Evolutionary conservation across 441 rosid genomes (phyloP).

Genomic region (Croton setiger): DNA sequence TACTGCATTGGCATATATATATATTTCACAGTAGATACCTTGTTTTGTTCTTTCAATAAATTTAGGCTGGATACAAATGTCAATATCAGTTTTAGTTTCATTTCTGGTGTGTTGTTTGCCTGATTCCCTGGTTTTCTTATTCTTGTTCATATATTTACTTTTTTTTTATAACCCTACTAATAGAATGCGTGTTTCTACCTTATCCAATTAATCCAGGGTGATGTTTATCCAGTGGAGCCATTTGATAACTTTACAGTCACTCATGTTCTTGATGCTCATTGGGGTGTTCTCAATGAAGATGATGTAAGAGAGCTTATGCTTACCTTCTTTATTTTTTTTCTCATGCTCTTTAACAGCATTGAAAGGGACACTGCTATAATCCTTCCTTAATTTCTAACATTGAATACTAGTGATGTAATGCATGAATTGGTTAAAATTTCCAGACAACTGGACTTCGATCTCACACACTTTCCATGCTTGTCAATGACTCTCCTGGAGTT

Average conservation of each 20-base stretch:
- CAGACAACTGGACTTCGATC: conserved; percentile 88
- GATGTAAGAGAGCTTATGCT: conserved; percentile 55
- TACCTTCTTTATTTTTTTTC: conserved; percentile 11
- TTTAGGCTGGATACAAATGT: not conserved
- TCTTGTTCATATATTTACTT: not conserved
- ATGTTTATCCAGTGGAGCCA: conserved; percentile 91
- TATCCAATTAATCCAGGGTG: conserved; percentile 54
- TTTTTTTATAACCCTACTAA: not conserved
- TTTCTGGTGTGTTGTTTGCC: not conserved
- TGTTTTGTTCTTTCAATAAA: not conserved
- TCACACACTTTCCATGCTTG: conserved; percentile 79
- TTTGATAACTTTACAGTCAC: conserved; percentile 44
- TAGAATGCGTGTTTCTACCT: conserved; percentile 12
- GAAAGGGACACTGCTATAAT: conserved; percentile 5
- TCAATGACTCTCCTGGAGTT: conserved; percentile 79
- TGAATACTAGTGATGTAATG: not conserved
- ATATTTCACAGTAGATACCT: not conserved
- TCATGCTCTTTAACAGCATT: not conserved
- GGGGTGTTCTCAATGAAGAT: conserved; percentile 91
- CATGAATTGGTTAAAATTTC: conserved; percentile 19
- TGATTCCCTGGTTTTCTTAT: no score
- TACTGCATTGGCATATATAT: not conserved
- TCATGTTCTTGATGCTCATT: conserved; percentile 94
- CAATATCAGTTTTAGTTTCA: not conserved
- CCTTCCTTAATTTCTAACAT: not conserved